These are phyloP conservation scores for Physaria fendleri DNA, from an alignment of 345 rosid species.

Conservation along the genomic window DNA sequence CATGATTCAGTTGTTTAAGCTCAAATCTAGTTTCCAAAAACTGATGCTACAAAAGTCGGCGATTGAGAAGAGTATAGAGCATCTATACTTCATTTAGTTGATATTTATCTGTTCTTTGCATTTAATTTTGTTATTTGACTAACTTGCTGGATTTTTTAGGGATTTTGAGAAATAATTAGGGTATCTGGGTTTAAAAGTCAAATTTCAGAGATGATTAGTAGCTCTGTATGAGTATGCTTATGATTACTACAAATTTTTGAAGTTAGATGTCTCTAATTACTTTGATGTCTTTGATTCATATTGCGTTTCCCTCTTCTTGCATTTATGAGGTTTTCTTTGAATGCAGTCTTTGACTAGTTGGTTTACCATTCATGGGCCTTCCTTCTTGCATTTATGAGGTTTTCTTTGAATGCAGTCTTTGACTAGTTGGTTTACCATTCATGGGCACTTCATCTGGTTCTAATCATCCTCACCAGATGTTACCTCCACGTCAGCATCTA, in stretches of 20 bases:
- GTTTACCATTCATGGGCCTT: conserved; percentile 54
- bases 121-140: background rate
- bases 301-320: too few relatives aligned
- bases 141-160: conserved; percentile 1
- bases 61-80: background rate
- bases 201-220: background rate
- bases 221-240: background rate
- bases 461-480: conserved; percentile 68
- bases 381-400: conserved; percentile 9
- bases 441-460: conserved; percentile 97
- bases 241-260: too few relatives aligned
- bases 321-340: background rate
- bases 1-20: too few relatives aligned
- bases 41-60: too few relatives aligned
- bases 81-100: background rate
- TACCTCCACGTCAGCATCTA: conserved; percentile 85
- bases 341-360: conserved; percentile 12
- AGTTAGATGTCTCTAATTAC: too few relatives aligned
- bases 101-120: background rate
- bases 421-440: conserved; percentile 4
- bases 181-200: background rate
- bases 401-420: conserved; percentile 7
- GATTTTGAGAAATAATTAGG: conserved; percentile 10
- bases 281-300: background rate
- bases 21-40: too few relatives aligned